Conservation (phyloP, 441 rosid genomes). For the Gossypium trilobum region DNA sequence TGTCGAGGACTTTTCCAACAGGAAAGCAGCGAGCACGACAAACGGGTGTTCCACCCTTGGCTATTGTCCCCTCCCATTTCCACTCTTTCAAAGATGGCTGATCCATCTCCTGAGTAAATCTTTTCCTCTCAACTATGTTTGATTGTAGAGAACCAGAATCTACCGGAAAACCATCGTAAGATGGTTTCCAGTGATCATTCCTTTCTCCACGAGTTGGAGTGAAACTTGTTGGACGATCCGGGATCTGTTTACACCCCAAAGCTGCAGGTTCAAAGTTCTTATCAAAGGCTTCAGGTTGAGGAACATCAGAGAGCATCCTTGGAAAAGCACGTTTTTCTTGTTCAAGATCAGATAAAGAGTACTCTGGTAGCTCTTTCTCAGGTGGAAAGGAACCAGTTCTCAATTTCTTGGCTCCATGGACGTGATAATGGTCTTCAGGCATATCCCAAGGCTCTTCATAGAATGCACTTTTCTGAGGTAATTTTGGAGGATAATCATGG, state of each 20-base stretch:
- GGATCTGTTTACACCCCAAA: constrained; percentile 40
- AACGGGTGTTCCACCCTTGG: constrained; percentile 88
- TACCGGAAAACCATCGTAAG: constrained; percentile 40
- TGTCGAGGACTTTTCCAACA: constrained; percentile 75
- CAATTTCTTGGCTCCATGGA: constrained; percentile 57
- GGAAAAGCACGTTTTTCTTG: constrained; percentile 43
- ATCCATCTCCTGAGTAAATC: constrained; percentile 47
- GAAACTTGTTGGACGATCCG: constrained; percentile 29
- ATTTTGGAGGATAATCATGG: constrained; percentile 39
- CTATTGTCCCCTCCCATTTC: constrained; percentile 99
- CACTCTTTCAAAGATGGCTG: constrained; percentile 59
- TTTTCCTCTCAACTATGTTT: constrained; percentile 45
- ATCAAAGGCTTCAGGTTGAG: constrained; percentile 43
- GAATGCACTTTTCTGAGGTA: constrained; percentile 33
- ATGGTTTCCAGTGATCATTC: constrained; percentile 38
- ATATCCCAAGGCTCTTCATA: constrained; percentile 73
- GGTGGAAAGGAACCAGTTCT: constrained; percentile 54
- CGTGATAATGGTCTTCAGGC: constrained; percentile 52
- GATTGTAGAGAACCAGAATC: constrained; percentile 40
- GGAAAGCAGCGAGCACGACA: constrained; percentile 92
- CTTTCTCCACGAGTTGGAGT: constrained; percentile 39
- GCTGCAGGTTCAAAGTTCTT: constrained; percentile 34
- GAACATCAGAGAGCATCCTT: constrained; percentile 42
- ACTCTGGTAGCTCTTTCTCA: constrained; percentile 64
- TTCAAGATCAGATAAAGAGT: constrained; percentile 49